These are phyloP conservation scores for Paracoccidioides brasiliensis DNA, from an alignment of 2,329 filamentous ascomycete species.

Conservation along the genomic window DNA sequence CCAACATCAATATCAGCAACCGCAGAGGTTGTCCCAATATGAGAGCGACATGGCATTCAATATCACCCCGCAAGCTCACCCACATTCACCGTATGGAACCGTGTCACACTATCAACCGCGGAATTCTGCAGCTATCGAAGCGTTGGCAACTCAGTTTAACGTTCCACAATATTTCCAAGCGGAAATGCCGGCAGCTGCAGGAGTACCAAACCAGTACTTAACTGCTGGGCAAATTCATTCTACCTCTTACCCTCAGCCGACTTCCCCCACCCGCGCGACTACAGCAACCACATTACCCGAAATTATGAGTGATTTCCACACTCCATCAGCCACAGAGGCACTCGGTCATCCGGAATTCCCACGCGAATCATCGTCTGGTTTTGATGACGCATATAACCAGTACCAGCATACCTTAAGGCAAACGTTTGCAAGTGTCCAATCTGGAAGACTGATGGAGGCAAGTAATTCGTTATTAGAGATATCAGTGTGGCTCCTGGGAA, in stretches of 20 bases:
- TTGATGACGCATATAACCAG: slow-evolving; percentile 56
- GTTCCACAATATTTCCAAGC: slow-evolving; percentile 62
- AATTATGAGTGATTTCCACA: slow-evolving; percentile 38
- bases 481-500: slow-evolving; percentile 53
- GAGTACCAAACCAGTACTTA: slow-evolving; percentile 49
- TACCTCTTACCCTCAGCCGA: slow-evolving; percentile 47
- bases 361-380: slow-evolving; percentile 28
- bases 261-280: slow-evolving; percentile 40
- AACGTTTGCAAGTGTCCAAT: slow-evolving; percentile 59
- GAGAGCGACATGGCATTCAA: slow-evolving; percentile 65
- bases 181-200: slow-evolving; percentile 51
- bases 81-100: slow-evolving; percentile 57
- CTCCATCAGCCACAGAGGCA: slow-evolving; percentile 26
- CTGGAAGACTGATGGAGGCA: slow-evolving; percentile 48
- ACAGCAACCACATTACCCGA: slow-evolving; percentile 40
- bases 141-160: slow-evolving; percentile 55
- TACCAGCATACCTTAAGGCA: slow-evolving; percentile 44
- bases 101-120: slow-evolving; percentile 62
- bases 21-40: slow-evolving; percentile 39
- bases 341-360: slow-evolving; percentile 20
- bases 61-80: slow-evolving; percentile 50
- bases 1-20: slow-evolving; percentile 38
- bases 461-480: slow-evolving; percentile 46
- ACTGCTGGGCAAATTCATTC: slow-evolving; percentile 46
- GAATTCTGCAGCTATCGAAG: slow-evolving; percentile 65